Evolutionary conservation across 2,329 filamentous ascomycete genomes (phyloP).

Genomic region (Pseudogymnoascus sp.): DNA sequence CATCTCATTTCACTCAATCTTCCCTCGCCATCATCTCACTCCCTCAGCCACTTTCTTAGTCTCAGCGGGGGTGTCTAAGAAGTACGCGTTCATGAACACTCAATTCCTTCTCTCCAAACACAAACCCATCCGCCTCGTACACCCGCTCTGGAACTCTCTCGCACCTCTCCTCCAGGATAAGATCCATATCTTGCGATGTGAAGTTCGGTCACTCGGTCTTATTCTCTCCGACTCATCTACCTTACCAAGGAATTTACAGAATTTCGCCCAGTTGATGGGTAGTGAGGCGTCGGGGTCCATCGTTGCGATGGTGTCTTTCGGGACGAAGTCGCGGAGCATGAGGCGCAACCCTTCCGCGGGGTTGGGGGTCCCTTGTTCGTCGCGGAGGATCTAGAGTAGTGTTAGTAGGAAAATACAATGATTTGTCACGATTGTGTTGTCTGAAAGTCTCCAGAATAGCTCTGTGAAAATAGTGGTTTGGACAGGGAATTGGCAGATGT

Average conservation of each 20-base stretch:
- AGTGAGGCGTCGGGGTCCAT: background rate
- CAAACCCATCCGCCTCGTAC: background rate
- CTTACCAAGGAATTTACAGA: background rate
- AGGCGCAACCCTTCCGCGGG: background rate
- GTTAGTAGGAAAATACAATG: conserved; percentile 20
- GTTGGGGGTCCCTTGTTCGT: background rate
- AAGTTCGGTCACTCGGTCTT: background rate
- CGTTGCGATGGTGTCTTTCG: background rate
- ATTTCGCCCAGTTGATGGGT: background rate
- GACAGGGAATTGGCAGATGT: background rate
- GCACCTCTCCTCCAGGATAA: background rate
- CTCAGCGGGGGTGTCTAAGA: background rate
- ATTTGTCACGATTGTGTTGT: background rate
- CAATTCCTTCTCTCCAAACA: background rate
- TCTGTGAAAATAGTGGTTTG: background rate
- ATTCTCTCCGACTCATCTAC: background rate
- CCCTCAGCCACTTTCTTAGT: background rate
- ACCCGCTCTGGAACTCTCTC: background rate
- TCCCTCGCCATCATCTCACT: background rate
- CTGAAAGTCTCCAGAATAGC: background rate
- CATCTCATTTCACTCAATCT: background rate
- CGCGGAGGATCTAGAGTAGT: background rate
- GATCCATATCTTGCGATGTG: too few species aligned
- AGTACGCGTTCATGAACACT: background rate
- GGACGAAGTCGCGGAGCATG: background rate